Conservation (phyloP, 768 basidiomycete genomes). For the Termitomyces sp. region DNA sequence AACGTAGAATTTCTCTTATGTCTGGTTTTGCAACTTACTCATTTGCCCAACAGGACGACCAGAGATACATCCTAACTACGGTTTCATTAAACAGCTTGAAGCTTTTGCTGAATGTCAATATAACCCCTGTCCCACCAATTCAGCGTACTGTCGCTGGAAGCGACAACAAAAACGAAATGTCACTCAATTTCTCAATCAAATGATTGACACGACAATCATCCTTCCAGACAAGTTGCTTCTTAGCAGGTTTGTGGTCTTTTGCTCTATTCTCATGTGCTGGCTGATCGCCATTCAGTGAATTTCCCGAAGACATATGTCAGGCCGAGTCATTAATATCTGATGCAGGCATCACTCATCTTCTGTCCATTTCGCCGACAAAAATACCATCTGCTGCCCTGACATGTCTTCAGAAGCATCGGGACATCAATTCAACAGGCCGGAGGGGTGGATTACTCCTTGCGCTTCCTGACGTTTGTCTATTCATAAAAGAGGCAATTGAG, state of each 20-base stretch:
- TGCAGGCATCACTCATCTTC: slow-evolving; percentile 45
- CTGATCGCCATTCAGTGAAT: slow-evolving; percentile 34
- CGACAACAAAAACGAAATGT: slow-evolving; percentile 49
- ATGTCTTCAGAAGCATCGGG: slow-evolving; percentile 30
- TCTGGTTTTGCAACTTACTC: slow-evolving; percentile 7
- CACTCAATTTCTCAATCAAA: slow-evolving; percentile 42
- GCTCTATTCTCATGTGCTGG: not conserved
- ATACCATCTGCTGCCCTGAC: slow-evolving; percentile 25
- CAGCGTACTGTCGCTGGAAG: slow-evolving; percentile 54
- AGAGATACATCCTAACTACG: slow-evolving; percentile 41
- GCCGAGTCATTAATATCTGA: slow-evolving; percentile 46
- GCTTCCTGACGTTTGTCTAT: slow-evolving; percentile 40
- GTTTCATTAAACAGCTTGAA: slow-evolving; percentile 56
- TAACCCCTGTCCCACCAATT: slow-evolving; percentile 33
- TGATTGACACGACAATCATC: slow-evolving; percentile 48
- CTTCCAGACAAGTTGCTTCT: slow-evolving; percentile 45
- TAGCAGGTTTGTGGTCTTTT: slow-evolving; percentile 34
- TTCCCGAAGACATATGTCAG: slow-evolving; percentile 47
- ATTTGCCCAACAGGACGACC: slow-evolving; percentile 24
- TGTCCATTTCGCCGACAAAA: slow-evolving; percentile 52
- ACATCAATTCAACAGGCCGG: slow-evolving; percentile 35
- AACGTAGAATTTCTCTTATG: slow-evolving; percentile 29
- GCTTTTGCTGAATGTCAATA: slow-evolving; percentile 48
- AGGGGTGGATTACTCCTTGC: slow-evolving; percentile 38
- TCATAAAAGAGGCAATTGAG: slow-evolving; percentile 36